These are phyloP conservation scores for Ilyonectria robusta DNA, from an alignment of 2,329 filamentous ascomycete species.

Conservation along the genomic window DNA sequence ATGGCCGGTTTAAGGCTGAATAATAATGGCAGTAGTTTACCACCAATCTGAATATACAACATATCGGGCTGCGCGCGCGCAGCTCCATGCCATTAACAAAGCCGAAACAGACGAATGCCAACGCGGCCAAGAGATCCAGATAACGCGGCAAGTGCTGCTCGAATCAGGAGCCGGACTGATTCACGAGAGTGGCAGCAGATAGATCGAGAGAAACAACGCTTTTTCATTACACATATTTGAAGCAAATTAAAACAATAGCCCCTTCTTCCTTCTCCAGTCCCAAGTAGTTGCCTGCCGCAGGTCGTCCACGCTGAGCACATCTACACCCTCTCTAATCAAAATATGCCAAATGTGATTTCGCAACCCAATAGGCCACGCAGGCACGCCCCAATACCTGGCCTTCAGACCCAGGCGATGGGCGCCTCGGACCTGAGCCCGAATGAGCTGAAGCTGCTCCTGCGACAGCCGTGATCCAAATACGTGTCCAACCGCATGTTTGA, in stretches of 20 bases:
- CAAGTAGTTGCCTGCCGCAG: conserved; percentile 5
- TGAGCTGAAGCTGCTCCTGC: neutral
- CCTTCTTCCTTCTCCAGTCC: conserved; percentile 4
- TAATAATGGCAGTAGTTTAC: no score
- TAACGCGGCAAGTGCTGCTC: no score
- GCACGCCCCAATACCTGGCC: conserved; percentile 6
- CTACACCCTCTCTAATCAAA: conserved; percentile 3
- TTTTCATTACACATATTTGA: neutral
- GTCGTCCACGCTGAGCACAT: conserved; percentile 3
- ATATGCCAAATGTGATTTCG: conserved; percentile 9
- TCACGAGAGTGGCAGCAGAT: no score
- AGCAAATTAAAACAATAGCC: conserved; percentile 2
- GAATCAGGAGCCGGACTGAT: no score
- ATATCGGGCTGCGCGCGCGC: no score
- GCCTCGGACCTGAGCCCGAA: conserved; percentile 4
- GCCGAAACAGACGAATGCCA: no score
- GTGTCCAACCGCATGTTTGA: conserved; percentile 6
- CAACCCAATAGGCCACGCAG: conserved; percentile 3
- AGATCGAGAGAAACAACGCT: neutral
- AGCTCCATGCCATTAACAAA: no score
- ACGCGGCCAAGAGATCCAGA: no score
- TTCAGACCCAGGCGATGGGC: conserved; percentile 2
- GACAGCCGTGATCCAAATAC: conserved; percentile 3
- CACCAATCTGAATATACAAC: no score
- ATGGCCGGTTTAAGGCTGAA: no score